These are phyloP conservation scores for Taxillus chinensis DNA, from an alignment of 164 flowering plant genomes.

Conservation along the genomic window DNA sequence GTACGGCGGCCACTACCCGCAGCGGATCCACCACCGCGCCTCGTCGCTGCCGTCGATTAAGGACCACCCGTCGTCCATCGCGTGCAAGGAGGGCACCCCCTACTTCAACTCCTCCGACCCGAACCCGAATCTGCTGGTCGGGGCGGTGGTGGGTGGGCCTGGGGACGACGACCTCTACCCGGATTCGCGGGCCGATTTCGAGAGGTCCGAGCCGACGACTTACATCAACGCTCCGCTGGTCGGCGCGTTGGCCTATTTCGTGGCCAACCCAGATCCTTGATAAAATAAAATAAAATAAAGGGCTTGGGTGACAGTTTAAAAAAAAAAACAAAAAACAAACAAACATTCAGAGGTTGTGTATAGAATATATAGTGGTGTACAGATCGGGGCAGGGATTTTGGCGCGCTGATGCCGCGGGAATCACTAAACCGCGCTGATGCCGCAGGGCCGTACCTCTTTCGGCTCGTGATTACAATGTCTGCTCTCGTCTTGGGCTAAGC, in stretches of 20 bases:
- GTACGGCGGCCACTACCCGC: conserved; percentile 58
- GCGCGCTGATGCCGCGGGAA: too few relatives aligned
- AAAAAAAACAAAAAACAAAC: too few relatives aligned
- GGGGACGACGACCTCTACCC: conserved; percentile 66
- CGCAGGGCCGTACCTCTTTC: too few relatives aligned
- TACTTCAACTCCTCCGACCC: conserved; percentile 67
- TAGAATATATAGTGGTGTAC: too few relatives aligned
- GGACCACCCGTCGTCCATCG: conserved; percentile 57
- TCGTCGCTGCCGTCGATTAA: conserved; percentile 75
- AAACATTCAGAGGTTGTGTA: too few relatives aligned
- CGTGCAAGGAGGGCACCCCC: conserved; percentile 68
- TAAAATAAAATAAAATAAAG: too few relatives aligned
- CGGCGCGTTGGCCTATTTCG: conserved; percentile 72
- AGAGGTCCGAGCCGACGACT: conserved; percentile 85
- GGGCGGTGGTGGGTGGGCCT: conserved; percentile 88
- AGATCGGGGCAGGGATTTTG: too few relatives aligned
- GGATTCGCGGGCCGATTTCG: conserved; percentile 68
- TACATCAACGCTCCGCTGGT: conserved; percentile 96
- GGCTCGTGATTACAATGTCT: too few relatives aligned
- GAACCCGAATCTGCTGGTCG: conserved; percentile 61
- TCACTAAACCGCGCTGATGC: too few relatives aligned
- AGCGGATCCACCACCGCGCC: conserved; percentile 79
- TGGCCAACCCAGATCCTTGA: conserved; percentile 46
- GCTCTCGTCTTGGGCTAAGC: too few relatives aligned
- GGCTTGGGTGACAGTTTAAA: too few relatives aligned